phyloP scores from a whole-genome alignment of 2,329 filamentous ascomycete species.

The Diaporthe citriasiana region DNA sequence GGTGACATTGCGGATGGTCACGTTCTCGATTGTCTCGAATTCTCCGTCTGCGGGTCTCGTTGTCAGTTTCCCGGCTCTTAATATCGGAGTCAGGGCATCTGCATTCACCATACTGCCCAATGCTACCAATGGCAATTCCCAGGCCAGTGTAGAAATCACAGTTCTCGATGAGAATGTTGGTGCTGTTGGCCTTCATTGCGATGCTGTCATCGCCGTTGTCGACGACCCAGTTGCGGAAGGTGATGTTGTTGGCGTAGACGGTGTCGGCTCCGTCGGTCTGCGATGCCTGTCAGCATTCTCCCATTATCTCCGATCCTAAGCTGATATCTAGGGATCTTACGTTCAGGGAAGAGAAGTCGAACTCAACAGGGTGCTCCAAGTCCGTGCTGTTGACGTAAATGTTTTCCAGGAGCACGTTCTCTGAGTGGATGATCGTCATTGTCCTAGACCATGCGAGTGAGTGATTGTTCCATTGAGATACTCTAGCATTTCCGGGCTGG shows the following conservation, averaged over 20 bases:
- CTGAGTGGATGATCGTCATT: conserved; percentile 43
- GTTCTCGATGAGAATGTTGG: conserved; percentile 56
- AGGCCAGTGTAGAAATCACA: conserved; percentile 54
- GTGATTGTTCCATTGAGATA: background rate
- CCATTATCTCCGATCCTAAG: background rate
- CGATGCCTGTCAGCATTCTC: background rate
- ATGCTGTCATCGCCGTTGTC: conserved; percentile 54
- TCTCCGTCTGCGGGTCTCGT: conserved; percentile 3
- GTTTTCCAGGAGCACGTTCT: conserved; percentile 39
- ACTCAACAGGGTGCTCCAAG: conserved; percentile 36
- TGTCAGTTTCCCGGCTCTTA: background rate
- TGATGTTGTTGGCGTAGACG: conserved; percentile 40
- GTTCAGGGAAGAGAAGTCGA: conserved; percentile 41
- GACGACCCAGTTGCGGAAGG: conserved; percentile 39
- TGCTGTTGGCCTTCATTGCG: conserved; percentile 57
- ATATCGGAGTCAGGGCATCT: conserved; percentile 11
- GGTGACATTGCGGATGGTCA: conserved; percentile 53
- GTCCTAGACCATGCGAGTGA: conserved; percentile 18
- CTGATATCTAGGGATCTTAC: background rate
- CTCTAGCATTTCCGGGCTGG: background rate
- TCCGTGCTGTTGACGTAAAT: conserved; percentile 42
- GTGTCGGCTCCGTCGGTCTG: conserved; percentile 42
- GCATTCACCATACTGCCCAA: conserved; percentile 55
- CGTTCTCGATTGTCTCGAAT: conserved; percentile 41
- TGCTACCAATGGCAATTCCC: conserved; percentile 56